Evolutionary conservation across 192 early-diverging fungal species (phyloP).

Genomic region (Kappamyces sp.): DNA sequence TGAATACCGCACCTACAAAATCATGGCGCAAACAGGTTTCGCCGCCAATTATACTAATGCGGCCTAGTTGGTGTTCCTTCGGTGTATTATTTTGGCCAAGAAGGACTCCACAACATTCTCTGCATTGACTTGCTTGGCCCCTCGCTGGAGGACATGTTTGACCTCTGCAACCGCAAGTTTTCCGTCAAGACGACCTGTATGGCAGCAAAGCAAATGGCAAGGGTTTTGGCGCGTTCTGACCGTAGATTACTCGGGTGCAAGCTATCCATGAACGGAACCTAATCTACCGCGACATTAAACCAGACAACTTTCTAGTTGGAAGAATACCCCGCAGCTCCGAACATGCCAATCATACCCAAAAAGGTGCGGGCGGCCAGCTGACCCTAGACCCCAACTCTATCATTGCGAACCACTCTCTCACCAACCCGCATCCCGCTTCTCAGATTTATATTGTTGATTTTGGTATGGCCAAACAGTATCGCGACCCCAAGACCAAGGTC

Average conservation of each 20-base stretch:
- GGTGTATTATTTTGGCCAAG: conserved; percentile 94
- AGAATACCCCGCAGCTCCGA: conserved; percentile 46
- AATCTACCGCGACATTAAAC: conserved; percentile 98
- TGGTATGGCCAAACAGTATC: conserved; percentile 97
- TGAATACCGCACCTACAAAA: conserved; percentile 93
- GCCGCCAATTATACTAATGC: not conserved
- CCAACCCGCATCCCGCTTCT: conserved; percentile 52
- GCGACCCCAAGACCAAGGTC: conserved; percentile 91
- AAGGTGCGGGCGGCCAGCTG: conserved; percentile 11
- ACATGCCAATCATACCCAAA: conserved; percentile 5
- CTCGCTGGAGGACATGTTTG: conserved; percentile 92
- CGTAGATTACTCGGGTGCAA: conserved; percentile 81
- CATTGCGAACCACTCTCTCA: conserved; percentile 44
- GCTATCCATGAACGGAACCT: conserved; percentile 90
- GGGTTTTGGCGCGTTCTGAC: conserved; percentile 45
- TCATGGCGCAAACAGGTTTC: conserved; percentile 60
- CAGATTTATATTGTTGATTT: conserved; percentile 91
- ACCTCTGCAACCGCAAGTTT: conserved; percentile 89
- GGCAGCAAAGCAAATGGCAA: conserved; percentile 92
- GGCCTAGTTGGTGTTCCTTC: conserved; percentile 73
- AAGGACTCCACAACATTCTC: conserved; percentile 91
- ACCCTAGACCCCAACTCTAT: conserved; percentile 38
- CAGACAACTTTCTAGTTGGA: conserved; percentile 96
- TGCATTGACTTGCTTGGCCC: conserved; percentile 93
- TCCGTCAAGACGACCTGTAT: conserved; percentile 91